Evolutionary conservation across 2,329 filamentous ascomycete genomes (phyloP).

Genomic region (Ceratocystiopsis sp.): DNA sequence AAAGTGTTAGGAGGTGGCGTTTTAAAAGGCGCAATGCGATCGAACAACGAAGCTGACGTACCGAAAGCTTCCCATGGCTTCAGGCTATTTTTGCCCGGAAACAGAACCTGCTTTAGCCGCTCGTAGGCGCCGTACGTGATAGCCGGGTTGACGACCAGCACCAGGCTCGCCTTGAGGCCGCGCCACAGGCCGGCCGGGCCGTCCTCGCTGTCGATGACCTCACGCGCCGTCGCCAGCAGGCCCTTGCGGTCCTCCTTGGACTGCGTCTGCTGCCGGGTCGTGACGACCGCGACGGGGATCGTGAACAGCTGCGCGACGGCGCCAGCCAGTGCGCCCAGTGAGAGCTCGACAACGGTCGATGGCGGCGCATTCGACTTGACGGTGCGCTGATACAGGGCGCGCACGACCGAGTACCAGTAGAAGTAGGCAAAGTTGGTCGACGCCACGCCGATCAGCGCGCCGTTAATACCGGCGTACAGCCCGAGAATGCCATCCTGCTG

Average conservation of each 20-base stretch:
- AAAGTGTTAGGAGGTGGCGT: background rate
- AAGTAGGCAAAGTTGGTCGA: constrained; percentile 99
- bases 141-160: constrained; percentile 87
- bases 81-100: constrained; percentile 58
- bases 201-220: constrained; percentile 82
- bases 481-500: constrained; percentile 64
- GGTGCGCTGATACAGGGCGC: constrained; percentile 57
- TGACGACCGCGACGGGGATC: constrained; percentile 89
- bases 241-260: constrained; percentile 70
- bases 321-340: constrained; percentile 72
- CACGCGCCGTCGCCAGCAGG: constrained; percentile 68
- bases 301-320: constrained; percentile 90
- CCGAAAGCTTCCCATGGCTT: constrained; percentile 79
- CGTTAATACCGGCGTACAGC: constrained; percentile 77
- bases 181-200: constrained; percentile 83
- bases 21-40: no score
- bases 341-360: constrained; percentile 66
- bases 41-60: constrained; percentile 31
- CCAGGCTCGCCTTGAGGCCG: constrained; percentile 86
- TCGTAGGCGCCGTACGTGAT: constrained; percentile 98
- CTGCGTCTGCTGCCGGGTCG: constrained; percentile 90
- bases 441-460: constrained; percentile 76
- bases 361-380: constrained; percentile 37
- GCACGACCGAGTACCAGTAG: constrained; percentile 91
- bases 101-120: constrained; percentile 60